Percentiles rank a stretch among this genome's conserved stretches.
Evolutionary conservation across 257 asterid species (phyloP).

Genomic region (Nicotiana otophora): DNA sequence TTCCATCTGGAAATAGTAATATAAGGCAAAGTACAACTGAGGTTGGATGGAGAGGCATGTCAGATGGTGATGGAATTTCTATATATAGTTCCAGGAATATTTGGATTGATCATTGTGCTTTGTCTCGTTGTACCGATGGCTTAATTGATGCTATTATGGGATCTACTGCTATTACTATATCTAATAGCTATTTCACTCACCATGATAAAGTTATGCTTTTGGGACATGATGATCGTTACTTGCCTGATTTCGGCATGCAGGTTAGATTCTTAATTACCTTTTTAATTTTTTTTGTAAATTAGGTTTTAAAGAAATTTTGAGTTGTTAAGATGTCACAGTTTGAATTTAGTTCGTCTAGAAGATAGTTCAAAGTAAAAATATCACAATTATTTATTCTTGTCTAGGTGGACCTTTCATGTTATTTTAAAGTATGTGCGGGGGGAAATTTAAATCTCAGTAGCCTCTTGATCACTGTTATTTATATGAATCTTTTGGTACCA

Average conservation of each 20-base stretch:
- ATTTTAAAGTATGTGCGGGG: too few species aligned
- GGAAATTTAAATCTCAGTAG: background rate
- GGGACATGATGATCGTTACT: constrained; percentile 15
- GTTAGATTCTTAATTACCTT: background rate
- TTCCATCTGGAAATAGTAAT: constrained; percentile 15
- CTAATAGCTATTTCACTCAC: constrained; percentile 18
- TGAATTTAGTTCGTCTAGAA: background rate
- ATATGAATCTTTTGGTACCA: background rate
- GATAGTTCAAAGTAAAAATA: background rate
- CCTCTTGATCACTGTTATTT: background rate
- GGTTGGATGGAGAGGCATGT: constrained; percentile 13
- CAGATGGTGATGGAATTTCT: constrained; percentile 27
- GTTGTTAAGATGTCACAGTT: background rate
- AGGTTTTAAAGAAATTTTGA: background rate
- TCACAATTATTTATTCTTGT: background rate
- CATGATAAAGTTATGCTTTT: constrained; percentile 23
- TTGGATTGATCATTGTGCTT: constrained; percentile 25
- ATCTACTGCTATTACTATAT: constrained; percentile 23
- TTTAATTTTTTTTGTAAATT: background rate
- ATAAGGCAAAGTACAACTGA: constrained; percentile 14
- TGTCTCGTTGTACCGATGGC: constrained; percentile 24
- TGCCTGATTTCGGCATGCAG: background rate
- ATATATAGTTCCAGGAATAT: constrained; percentile 10
- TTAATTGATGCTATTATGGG: constrained; percentile 23
- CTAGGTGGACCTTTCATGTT: background rate